Conservation (phyloP, 805 yeast species). For the Myxozyma sirexii region DNA sequence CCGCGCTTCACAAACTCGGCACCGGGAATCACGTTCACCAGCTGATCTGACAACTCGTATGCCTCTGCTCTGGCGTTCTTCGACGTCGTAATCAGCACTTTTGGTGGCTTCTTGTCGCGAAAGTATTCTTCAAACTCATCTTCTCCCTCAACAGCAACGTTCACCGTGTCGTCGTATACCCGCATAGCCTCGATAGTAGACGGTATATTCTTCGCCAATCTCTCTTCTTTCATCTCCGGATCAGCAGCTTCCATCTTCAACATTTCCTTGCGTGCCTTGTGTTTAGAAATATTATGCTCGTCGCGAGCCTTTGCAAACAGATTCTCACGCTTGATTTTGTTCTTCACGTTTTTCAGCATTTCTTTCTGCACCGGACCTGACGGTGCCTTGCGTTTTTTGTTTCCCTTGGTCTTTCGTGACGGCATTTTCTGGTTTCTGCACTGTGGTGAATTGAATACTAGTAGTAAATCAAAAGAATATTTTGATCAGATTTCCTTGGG, state of each 20-base stretch:
- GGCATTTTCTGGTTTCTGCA: constrained; percentile 14
- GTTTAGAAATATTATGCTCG: constrained; percentile 63
- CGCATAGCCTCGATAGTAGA: constrained; percentile 82
- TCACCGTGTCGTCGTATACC: constrained; percentile 82
- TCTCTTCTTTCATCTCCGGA: constrained; percentile 78
- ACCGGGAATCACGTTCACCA: constrained; percentile 83
- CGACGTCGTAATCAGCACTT: constrained; percentile 86
- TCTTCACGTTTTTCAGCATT: constrained; percentile 14
- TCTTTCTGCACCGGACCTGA: constrained; percentile 21
- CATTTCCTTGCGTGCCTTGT: constrained; percentile 73
- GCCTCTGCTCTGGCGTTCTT: constrained; percentile 84
- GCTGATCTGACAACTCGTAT: constrained; percentile 83
- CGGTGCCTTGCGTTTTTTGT: constrained; percentile 16
- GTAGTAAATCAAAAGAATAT: not conserved
- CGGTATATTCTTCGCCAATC: constrained; percentile 77
- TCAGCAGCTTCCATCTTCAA: constrained; percentile 85
- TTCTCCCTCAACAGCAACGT: constrained; percentile 48
- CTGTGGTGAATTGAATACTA: not conserved
- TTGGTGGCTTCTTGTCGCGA: constrained; percentile 63
- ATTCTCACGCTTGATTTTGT: constrained; percentile 33
- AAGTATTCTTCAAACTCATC: constrained; percentile 63
- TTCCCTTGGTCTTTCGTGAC: constrained; percentile 17
- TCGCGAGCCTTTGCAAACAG: constrained; percentile 22
- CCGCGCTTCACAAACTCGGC: constrained; percentile 86
- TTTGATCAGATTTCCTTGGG: not conserved